A percentile compares a stretch with the other conserved stretches of the same genome.
Conservation (phyloP, 2,329 filamentous ascomycete species). For the Cladophialophora bantiana region DNA sequence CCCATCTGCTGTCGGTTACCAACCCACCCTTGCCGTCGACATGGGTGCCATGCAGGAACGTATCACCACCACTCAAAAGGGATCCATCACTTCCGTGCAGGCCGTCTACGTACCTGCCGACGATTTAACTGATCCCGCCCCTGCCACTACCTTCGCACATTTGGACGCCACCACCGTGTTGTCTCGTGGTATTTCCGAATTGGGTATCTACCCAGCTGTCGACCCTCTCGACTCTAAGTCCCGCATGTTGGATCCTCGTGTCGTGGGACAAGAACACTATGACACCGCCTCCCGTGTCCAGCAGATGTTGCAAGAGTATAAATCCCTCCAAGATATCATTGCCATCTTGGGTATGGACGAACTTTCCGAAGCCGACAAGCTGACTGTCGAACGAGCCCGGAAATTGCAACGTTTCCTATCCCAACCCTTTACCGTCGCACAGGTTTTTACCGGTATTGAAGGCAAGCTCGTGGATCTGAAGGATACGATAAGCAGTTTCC, state of each 20-base stretch:
- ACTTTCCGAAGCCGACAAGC: conserved; percentile 97
- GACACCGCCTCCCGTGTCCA: conserved; percentile 91
- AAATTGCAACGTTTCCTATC: conserved; percentile 99
- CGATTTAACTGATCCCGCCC: conserved; percentile 99
- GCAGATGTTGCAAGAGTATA: conserved; percentile 99
- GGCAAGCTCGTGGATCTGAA: conserved; percentile 97
- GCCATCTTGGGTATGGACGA: conserved; percentile 99
- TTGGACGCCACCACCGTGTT: conserved; percentile 99
- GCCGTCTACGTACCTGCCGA: conserved; percentile 99
- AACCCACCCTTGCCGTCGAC: conserved; percentile 96
- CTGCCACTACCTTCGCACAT: conserved; percentile 99
- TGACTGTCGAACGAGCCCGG: conserved; percentile 99
- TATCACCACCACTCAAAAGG: conserved; percentile 99
- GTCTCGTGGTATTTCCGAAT: conserved; percentile 99
- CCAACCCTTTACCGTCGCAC: conserved; percentile 94
- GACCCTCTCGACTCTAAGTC: conserved; percentile 99
- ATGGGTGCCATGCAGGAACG: conserved; percentile 99
- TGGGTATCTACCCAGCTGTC: conserved; percentile 99
- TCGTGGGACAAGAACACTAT: conserved; percentile 99
- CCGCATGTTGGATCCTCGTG: conserved; percentile 98
- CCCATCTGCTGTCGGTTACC: conserved; percentile 99
- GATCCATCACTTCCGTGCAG: conserved; percentile 99
- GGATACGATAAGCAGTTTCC: conserved; percentile 97
- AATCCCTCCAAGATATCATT: conserved; percentile 99
- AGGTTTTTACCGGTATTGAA: conserved; percentile 81